These are phyloP conservation scores for Helotiales sp. DNA, from an alignment of 2,329 filamentous ascomycete genomes.

Conservation along the genomic window DNA sequence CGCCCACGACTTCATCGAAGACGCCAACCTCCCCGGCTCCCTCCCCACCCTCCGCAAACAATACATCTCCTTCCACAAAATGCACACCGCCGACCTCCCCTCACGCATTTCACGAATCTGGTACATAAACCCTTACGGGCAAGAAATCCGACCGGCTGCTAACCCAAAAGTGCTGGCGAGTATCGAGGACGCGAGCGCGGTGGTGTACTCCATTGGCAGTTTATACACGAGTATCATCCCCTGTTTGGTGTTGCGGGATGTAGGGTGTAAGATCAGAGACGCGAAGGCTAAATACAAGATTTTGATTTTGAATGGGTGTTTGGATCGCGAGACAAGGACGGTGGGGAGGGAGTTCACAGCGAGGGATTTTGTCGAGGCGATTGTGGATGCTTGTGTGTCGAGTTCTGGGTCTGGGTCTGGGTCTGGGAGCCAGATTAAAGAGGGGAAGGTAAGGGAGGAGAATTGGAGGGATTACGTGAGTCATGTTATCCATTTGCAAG, in stretches of 20 bases:
- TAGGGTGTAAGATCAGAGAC: slow-evolving; percentile 66
- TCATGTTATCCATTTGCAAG: slow-evolving; percentile 81
- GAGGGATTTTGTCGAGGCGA: slow-evolving; percentile 80
- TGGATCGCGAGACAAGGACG: slow-evolving; percentile 87
- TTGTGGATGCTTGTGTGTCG: slow-evolving; percentile 68
- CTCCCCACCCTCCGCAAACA: slow-evolving; percentile 79
- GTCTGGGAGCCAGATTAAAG: slow-evolving; percentile 24
- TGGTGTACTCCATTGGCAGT: slow-evolving; percentile 93
- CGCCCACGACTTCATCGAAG: slow-evolving; percentile 71
- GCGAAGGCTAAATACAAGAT: slow-evolving; percentile 61
- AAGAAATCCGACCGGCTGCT: slow-evolving; percentile 84
- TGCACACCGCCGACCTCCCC: slow-evolving; percentile 73
- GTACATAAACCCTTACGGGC: slow-evolving; percentile 99
- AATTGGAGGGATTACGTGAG: slow-evolving; percentile 76
- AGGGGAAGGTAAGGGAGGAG: slow-evolving; percentile 37
- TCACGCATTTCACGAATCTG: slow-evolving; percentile 81
- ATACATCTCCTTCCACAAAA: slow-evolving; percentile 83
- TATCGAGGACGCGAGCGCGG: slow-evolving; percentile 64
- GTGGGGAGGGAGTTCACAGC: slow-evolving; percentile 66
- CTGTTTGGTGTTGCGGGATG: slow-evolving; percentile 76
- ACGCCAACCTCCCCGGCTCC: slow-evolving; percentile 81
- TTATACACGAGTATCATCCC: slow-evolving; percentile 90
- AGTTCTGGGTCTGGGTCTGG: slow-evolving; percentile 12
- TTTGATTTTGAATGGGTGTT: slow-evolving; percentile 75
- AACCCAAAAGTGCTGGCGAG: slow-evolving; percentile 76